Base-by-base conservation (phyloP, 495 filamentous ascomycete species). In the Xylaria scruposa region DNA sequence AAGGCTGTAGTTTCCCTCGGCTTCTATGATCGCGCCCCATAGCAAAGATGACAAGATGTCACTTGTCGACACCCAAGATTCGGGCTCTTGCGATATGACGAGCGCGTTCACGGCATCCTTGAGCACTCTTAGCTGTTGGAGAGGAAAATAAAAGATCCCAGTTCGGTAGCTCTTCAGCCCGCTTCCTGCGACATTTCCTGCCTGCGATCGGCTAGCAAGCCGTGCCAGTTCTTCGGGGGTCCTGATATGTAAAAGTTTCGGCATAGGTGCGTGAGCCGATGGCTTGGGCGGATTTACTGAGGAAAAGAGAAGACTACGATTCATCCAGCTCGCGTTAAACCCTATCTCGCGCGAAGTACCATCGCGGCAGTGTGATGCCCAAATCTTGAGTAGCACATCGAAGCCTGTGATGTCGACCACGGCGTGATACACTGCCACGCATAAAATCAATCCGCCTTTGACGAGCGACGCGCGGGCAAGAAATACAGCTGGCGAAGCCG, bases 321-420 rank as follows among this genome's bases (percentile, higher is more conserved):
- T 68, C 12, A 80, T 33, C 78, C 77, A 77, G 47, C 46, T 67
- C 38, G 46, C 53, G 19, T 73, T 54, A 6, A 80, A 80, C 1
- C 70, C 67, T n/a, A 70, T 38, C 24, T 47, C 44, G 1, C 60
- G 49, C 46, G 72, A 72, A 10, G 73, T 49, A 3, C 70, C 71
- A 7, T 70, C 60, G 4, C 75, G 75, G 21, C 75, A 77, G 60
- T 78, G 65, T 15, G 73, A 71, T 10, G 78, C 76, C 77, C 77
- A 80, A 17, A 78, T 76, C 29, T 75, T 75, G 17, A 80, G 73
- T 49, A 78, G 67, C 12, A 65, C 56, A 12, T 70, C 78, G 21
- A 75, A 78, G 19, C 75, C 78, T 0, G 75, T 77, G 64, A 80
- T 76, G 47, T 80, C 78, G 4, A 72, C 73, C 15, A 77, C 76